phyloP scores from a whole-genome alignment of 768 basidiomycete species.

The Chlorophyllum brunneum region DNA sequence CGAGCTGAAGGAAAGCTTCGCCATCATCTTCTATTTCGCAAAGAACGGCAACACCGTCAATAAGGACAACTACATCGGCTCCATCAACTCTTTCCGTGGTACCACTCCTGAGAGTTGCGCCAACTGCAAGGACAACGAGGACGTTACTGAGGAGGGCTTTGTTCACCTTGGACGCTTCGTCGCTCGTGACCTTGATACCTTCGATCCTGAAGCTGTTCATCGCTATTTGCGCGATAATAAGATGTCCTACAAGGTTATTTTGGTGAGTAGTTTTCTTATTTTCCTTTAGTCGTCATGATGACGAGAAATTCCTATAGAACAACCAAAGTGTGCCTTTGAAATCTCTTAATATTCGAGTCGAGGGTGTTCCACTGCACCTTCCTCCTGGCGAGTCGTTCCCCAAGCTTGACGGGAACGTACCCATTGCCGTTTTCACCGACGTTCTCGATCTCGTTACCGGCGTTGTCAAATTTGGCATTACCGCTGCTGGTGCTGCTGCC shows the following conservation, averaged over 20 bases:
- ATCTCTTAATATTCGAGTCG: not conserved
- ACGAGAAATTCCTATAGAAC: not conserved
- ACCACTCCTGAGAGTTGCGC: constrained; percentile 28
- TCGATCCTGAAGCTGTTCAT: constrained; percentile 32
- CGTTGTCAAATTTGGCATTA: not conserved
- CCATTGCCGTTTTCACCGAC: not conserved
- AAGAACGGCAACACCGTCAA: constrained; percentile 25
- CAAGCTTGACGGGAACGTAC: not conserved
- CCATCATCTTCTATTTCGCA: constrained; percentile 40
- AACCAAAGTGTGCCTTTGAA: not conserved
- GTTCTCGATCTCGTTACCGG: not conserved
- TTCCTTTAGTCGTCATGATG: too few species aligned
- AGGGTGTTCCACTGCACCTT: not conserved
- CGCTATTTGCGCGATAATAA: constrained; percentile 31
- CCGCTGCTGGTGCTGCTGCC: not conserved
- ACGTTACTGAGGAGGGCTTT: constrained; percentile 37
- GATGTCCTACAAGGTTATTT: constrained; percentile 1
- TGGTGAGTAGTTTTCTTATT: not conserved
- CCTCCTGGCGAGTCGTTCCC: not conserved
- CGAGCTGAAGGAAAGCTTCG: constrained; percentile 35
- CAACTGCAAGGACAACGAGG: constrained; percentile 32
- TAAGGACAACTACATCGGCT: constrained; percentile 32
- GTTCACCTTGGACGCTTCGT: constrained; percentile 39
- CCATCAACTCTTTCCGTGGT: constrained; percentile 36
- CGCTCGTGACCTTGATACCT: constrained; percentile 24